These are phyloP conservation scores for Apocynum venetum DNA, from an alignment of 257 asterid genomes.

Conservation along the genomic window DNA sequence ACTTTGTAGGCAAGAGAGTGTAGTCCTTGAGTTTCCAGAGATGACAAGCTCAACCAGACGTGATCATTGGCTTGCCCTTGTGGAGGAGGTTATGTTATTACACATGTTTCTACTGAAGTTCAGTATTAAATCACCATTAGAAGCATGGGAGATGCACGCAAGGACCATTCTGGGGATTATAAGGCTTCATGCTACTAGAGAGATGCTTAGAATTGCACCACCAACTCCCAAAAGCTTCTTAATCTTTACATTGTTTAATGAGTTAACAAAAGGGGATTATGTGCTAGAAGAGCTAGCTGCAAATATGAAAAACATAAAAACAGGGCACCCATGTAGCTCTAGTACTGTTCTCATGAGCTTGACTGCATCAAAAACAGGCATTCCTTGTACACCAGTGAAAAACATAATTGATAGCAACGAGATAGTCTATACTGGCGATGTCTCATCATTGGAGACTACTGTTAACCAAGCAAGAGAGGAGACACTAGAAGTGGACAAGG, in stretches of 20 bases:
- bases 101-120: constrained; percentile 54
- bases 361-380: constrained; percentile 37
- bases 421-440: constrained; percentile 32
- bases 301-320: constrained; percentile 39
- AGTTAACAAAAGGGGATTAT: constrained; percentile 82
- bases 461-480: constrained; percentile 65
- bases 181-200: constrained; percentile 94
- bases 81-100: constrained; percentile 62
- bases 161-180: constrained; percentile 71
- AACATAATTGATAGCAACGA: constrained; percentile 18
- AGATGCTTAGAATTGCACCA: constrained; percentile 83
- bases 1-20: constrained; percentile 52
- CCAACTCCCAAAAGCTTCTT: constrained; percentile 65
- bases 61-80: constrained; percentile 82
- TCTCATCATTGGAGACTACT: constrained; percentile 54
- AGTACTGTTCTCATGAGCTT: constrained; percentile 71
- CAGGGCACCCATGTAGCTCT: constrained; percentile 68
- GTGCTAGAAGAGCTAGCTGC: constrained; percentile 61
- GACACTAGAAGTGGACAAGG: constrained; percentile 49
- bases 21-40: constrained; percentile 83
- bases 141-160: constrained; percentile 76
- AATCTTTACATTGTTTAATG: constrained; percentile 61
- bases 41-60: constrained; percentile 91
- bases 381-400: constrained; percentile 26
- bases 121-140: constrained; percentile 41